Percentiles rank a stretch among this genome's conserved stretches.
phyloP scores from a whole-genome alignment of 1,284 basidiomycete species.

The Peniophora sp. region DNA sequence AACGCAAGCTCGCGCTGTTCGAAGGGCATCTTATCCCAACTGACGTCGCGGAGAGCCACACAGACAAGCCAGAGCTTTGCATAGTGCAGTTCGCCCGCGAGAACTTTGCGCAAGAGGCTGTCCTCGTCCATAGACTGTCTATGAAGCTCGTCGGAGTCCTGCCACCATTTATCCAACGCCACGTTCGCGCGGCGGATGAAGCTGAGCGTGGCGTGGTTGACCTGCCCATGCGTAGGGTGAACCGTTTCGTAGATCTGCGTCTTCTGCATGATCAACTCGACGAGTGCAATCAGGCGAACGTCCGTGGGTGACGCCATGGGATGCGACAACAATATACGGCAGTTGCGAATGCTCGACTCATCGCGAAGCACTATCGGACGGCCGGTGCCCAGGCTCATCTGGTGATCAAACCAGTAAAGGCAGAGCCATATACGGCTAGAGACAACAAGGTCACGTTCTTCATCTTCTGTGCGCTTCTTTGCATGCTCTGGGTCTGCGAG shows the following conservation, averaged over 20 bases:
- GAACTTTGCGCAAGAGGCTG: constrained; percentile 75
- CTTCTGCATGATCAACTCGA: constrained; percentile 89
- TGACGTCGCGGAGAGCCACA: constrained; percentile 81
- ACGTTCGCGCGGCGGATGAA: constrained; percentile 82
- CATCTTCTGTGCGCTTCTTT: constrained; percentile 64
- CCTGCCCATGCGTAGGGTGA: constrained; percentile 77
- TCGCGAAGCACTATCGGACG: constrained; percentile 85
- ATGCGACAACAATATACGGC: constrained; percentile 73
- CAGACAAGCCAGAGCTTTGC: constrained; percentile 92
- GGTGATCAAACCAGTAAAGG: constrained; percentile 89
- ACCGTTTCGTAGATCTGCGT: constrained; percentile 88
- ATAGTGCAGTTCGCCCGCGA: constrained; percentile 83
- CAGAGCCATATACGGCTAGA: constrained; percentile 92
- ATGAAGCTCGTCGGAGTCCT: constrained; percentile 79
- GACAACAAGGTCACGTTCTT: constrained; percentile 84
- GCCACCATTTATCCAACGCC: constrained; percentile 85
- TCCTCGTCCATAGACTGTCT: constrained; percentile 77
- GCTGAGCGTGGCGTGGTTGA: constrained; percentile 76
- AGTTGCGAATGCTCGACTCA: constrained; percentile 80
- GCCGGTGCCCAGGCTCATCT: constrained; percentile 87
- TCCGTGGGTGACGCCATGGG: constrained; percentile 86
- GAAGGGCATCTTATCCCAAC: constrained; percentile 92
- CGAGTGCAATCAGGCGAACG: constrained; percentile 76
- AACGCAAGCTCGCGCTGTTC: constrained; percentile 92
- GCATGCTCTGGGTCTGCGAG: constrained; percentile 70